A percentile compares a stretch with the other conserved stretches of the same genome.
These are phyloP conservation scores for Aspergillus indologenus DNA, from an alignment of 495 filamentous ascomycete species.

Conservation along the genomic window DNA sequence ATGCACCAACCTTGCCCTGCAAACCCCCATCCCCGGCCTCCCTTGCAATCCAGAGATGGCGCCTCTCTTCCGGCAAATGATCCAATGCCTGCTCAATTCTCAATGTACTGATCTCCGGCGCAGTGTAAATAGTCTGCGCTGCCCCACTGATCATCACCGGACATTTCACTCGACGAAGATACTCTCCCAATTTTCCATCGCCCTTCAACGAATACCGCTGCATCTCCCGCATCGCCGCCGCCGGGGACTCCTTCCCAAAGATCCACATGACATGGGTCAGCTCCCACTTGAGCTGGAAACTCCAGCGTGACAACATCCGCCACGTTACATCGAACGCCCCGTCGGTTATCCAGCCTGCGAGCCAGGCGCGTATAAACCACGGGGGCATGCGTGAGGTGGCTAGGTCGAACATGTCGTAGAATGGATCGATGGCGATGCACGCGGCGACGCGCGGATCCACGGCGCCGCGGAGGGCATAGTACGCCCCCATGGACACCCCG, in stretches of 20 bases:
- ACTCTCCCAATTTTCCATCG: conserved; percentile 2
- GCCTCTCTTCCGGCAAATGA: neutral
- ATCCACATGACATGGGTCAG: conserved; percentile 20
- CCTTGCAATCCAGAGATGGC: conserved; percentile 13
- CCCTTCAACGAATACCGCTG: conserved; percentile 6
- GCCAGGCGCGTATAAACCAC: conserved; percentile 26
- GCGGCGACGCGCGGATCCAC: conserved; percentile 43
- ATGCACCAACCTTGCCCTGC: conserved; percentile 24
- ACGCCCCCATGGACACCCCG: conserved; percentile 45
- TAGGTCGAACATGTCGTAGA: conserved; percentile 39
- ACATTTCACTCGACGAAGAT: conserved; percentile 11
- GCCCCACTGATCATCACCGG: conserved; percentile 17
- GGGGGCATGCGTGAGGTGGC: conserved; percentile 26
- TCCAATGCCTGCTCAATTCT: conserved; percentile 6
- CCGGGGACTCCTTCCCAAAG: neutral
- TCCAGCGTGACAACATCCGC: neutral
- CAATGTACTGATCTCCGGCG: conserved; percentile 1
- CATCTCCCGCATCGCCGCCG: conserved; percentile 10
- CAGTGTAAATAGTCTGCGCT: conserved; percentile 8
- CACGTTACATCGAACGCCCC: conserved; percentile 23
- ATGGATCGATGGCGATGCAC: conserved; percentile 39
- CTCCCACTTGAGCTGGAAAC: conserved; percentile 39
- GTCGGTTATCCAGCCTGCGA: conserved; percentile 16
- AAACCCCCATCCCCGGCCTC: conserved; percentile 15
- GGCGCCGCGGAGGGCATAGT: conserved; percentile 39